Evolutionary conservation across 306 rosid genomes (phyloP).

Genomic region (Acacia crassicarpa): DNA sequence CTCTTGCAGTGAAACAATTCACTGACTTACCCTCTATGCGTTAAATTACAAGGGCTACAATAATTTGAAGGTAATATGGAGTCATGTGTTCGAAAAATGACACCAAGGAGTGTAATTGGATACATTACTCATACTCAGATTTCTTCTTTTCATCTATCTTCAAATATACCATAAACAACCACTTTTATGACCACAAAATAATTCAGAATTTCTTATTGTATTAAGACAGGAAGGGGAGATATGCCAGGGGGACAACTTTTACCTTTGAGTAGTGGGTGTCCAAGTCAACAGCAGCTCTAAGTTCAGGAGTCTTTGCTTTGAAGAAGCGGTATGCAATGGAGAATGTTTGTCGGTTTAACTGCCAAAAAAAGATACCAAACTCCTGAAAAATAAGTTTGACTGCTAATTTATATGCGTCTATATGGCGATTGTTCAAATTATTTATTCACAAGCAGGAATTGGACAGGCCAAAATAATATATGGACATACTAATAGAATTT

Average conservation of each 20-base stretch:
- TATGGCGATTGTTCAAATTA: not conserved
- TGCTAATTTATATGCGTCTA: not conserved
- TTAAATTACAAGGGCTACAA: not conserved
- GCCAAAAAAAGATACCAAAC: slow-evolving; percentile 29
- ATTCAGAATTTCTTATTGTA: not conserved
- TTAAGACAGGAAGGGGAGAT: not conserved
- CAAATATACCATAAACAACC: not conserved
- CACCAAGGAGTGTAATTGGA: not conserved
- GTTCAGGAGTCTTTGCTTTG: slow-evolving; percentile 90
- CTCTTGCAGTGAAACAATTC: slow-evolving; percentile 9
- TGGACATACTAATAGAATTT: not conserved
- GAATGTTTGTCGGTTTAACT: slow-evolving; percentile 68
- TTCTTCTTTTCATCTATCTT: not conserved
- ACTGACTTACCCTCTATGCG: not conserved
- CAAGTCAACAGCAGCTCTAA: slow-evolving; percentile 95
- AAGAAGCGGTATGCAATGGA: slow-evolving; percentile 84
- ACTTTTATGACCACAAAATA: not conserved
- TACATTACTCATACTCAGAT: not conserved
- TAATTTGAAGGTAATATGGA: not conserved
- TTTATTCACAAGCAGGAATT: not conserved
- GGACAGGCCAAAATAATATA: not conserved
- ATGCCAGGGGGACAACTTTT: slow-evolving; percentile 13
- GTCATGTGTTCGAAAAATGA: not conserved
- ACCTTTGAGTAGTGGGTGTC: slow-evolving; percentile 97
- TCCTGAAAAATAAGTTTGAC: not conserved